Conservation (phyloP, 495 filamentous ascomycete genomes). For the Aspergillus mulundensis region DNA sequence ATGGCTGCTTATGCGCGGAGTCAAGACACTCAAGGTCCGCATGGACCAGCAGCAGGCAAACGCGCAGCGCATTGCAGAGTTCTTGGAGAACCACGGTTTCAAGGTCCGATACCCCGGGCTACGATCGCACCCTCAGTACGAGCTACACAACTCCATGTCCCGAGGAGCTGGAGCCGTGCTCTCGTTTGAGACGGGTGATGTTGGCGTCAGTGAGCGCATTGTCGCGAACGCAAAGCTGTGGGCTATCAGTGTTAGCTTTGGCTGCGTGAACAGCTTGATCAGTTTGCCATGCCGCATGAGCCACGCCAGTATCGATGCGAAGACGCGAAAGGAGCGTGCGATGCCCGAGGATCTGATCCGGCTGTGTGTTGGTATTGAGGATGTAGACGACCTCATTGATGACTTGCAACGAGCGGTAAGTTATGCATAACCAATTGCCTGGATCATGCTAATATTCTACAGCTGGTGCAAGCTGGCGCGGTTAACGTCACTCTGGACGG, state of each 20-base stretch:
- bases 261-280: conserved; percentile 96
- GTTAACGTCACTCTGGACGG: conserved; percentile 79
- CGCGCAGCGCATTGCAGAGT: conserved; percentile 84
- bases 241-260: conserved; percentile 95
- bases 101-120: conserved; percentile 91
- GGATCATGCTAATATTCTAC: conserved; percentile 19
- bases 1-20: conserved; percentile 87
- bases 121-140: conserved; percentile 92
- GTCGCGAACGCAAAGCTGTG: conserved; percentile 89
- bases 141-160: conserved; percentile 91
- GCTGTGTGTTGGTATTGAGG: conserved; percentile 95
- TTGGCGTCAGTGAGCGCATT: conserved; percentile 77
- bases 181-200: conserved; percentile 90
- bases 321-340: conserved; percentile 80
- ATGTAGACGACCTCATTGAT: conserved; percentile 87
- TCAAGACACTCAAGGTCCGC: conserved; percentile 94
- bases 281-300: conserved; percentile 99
- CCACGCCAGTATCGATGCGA: conserved; percentile 95
- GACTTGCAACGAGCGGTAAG: conserved; percentile 86
- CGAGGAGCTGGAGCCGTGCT: conserved; percentile 90
- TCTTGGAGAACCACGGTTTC: conserved; percentile 88
- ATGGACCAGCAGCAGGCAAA: conserved; percentile 98
- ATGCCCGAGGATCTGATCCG: conserved; percentile 96
- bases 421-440: conserved; percentile 21
- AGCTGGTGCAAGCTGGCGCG: conserved; percentile 92